phyloP scores from a whole-genome alignment of 805 yeast genomes.

The Yueomyces sinensis region DNA sequence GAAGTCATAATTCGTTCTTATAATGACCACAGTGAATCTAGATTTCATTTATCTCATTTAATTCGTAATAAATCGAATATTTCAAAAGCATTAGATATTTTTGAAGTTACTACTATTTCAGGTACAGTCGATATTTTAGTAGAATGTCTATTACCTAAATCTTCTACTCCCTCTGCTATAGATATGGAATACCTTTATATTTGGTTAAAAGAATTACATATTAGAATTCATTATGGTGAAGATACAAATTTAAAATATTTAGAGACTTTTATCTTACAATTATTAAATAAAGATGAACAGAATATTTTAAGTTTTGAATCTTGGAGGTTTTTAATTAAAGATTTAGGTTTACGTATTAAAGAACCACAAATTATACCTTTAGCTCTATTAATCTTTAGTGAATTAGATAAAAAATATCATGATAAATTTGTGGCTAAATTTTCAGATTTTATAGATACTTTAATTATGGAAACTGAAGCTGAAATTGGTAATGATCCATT shows the following conservation, averaged over 20 bases:
- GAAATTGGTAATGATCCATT: slow-evolving; percentile 14
- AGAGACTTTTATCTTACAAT: slow-evolving; percentile 14
- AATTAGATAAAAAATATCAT: slow-evolving; percentile 7
- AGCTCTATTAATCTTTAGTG: slow-evolving; percentile 10
- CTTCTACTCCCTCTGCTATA: neutral
- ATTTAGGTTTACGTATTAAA: slow-evolving; percentile 10
- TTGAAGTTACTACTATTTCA: slow-evolving; percentile 9
- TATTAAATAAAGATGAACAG: slow-evolving; percentile 17
- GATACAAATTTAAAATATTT: slow-evolving; percentile 9
- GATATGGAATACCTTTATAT: slow-evolving; percentile 8
- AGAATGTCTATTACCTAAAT: slow-evolving; percentile 7
- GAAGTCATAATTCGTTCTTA: slow-evolving; percentile 13
- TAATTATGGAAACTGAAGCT: slow-evolving; percentile 16
- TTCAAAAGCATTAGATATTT: slow-evolving; percentile 9
- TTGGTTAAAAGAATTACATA: slow-evolving; percentile 9
- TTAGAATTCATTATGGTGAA: slow-evolving; percentile 11
- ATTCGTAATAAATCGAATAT: slow-evolving; percentile 7
- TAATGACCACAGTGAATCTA: slow-evolving; percentile 17
- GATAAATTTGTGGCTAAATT: slow-evolving; percentile 10
- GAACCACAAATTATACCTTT: slow-evolving; percentile 11
- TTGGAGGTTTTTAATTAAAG: slow-evolving; percentile 14
- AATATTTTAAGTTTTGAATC: slow-evolving; percentile 8
- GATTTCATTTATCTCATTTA: slow-evolving; percentile 6
- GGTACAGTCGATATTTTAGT: slow-evolving; percentile 12
- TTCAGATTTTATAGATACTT: slow-evolving; percentile 8